phyloP scores from a whole-genome alignment of 2,329 filamentous ascomycete species.

The Penicillium digitatum region DNA sequence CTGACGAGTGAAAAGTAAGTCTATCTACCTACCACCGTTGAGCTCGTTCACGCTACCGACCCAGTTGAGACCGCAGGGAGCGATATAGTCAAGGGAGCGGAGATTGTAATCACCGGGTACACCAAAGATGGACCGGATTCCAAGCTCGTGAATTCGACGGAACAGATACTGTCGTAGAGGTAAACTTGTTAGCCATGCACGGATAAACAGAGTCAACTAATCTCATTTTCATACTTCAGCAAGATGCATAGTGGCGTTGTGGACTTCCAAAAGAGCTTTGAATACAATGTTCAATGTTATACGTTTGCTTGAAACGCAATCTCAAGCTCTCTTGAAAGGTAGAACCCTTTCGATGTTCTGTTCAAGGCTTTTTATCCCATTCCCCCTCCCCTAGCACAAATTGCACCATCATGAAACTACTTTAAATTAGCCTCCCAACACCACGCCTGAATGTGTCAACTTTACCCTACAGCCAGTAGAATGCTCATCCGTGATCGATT shows the following conservation, averaged over 20 bases:
- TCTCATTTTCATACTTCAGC: neutral
- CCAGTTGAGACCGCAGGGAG: conserved; percentile 51
- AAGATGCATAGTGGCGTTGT: conserved; percentile 1
- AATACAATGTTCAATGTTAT: neutral
- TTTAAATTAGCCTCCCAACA: neutral
- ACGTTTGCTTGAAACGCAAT: neutral
- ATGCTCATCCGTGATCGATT: neutral
- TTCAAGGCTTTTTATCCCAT: neutral
- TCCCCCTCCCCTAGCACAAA: neutral
- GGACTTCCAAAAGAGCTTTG: no score
- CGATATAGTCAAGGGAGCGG: conserved; percentile 52
- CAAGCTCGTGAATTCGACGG: conserved; percentile 1
- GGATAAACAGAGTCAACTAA: neutral
- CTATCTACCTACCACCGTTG: conserved; percentile 44
- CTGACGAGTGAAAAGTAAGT: neutral
- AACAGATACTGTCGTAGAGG: neutral
- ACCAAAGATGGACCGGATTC: conserved; percentile 7
- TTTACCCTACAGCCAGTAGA: neutral
- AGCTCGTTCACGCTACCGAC: conserved; percentile 57
- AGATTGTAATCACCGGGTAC: conserved; percentile 59
- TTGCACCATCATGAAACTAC: neutral
- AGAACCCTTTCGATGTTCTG: neutral
- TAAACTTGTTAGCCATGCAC: neutral
- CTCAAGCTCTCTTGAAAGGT: no score
- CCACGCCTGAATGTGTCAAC: no score